A percentile compares a stretch with the other conserved stretches of the same genome.
Conservation (phyloP, 2,329 filamentous ascomycete genomes). For the Scytalidium sp. region DNA sequence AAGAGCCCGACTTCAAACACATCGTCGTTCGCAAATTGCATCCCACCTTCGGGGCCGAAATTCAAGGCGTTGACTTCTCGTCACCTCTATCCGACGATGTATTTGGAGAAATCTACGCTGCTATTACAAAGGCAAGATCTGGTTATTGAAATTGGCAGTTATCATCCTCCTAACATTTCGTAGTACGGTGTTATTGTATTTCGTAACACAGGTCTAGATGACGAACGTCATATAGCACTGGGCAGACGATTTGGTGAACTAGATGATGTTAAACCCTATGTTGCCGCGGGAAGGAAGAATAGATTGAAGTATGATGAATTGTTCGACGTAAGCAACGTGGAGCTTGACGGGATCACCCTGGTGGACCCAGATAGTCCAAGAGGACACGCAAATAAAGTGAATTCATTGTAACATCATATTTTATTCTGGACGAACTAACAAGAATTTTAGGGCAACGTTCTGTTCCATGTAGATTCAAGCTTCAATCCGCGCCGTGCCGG, state of each 20-base stretch:
- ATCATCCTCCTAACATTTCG: background rate
- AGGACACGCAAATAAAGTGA: slow-evolving; percentile 2
- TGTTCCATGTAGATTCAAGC: slow-evolving; percentile 51
- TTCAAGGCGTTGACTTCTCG: slow-evolving; percentile 32
- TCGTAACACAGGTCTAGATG: slow-evolving; percentile 44
- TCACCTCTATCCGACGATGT: slow-evolving; percentile 26
- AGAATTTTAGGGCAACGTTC: slow-evolving; percentile 37
- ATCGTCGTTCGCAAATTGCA: slow-evolving; percentile 25
- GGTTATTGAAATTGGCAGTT: slow-evolving; percentile 14
- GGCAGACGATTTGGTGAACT: slow-evolving; percentile 47
- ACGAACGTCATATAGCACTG: slow-evolving; percentile 47
- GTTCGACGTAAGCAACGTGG: slow-evolving; percentile 55
- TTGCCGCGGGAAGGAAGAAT: slow-evolving; percentile 39
- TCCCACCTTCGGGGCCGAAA: slow-evolving; percentile 33
- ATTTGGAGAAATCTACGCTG: slow-evolving; percentile 29
- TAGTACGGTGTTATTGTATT: slow-evolving; percentile 52
- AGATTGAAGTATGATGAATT: slow-evolving; percentile 46
- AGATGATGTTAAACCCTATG: slow-evolving; percentile 49
- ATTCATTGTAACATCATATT: background rate
- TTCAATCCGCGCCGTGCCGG: slow-evolving; percentile 51
- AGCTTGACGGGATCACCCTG: slow-evolving; percentile 38
- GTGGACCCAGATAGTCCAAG: background rate
- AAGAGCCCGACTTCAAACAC: background rate
- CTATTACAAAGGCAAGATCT: slow-evolving; percentile 29
- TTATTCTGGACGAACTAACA: background rate